These are phyloP conservation scores for Barnettozyma sp. DNA, from an alignment of 805 yeast species.

Conservation along the genomic window DNA sequence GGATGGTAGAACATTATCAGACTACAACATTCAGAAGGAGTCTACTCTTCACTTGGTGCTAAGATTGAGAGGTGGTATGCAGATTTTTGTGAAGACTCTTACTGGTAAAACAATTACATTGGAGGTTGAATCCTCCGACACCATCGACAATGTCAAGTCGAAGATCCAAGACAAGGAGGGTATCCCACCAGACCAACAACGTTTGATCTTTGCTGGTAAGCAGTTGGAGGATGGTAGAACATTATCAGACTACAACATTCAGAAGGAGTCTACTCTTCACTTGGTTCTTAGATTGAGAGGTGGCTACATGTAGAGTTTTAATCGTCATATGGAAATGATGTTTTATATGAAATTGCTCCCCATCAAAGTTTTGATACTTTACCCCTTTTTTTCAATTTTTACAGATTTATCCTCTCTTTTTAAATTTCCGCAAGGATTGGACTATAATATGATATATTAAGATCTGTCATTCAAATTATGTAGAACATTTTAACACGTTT, in stretches of 20 bases:
- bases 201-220: constrained; percentile 94
- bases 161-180: constrained; percentile 98
- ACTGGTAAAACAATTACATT: constrained; percentile 97
- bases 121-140: constrained; percentile 96
- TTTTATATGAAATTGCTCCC: constrained; percentile 1
- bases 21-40: too few species aligned
- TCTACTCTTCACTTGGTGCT: too few species aligned
- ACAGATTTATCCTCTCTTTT: not conserved
- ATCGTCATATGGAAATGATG: not conserved
- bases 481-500: constrained; percentile 7
- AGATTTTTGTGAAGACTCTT: constrained; percentile 93
- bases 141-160: constrained; percentile 89
- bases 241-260: constrained; percentile 88
- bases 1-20: too few species aligned
- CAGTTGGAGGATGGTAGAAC: constrained; percentile 95
- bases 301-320: constrained; percentile 27
- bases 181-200: constrained; percentile 98
- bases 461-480: not conserved
- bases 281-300: constrained; percentile 84
- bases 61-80: constrained; percentile 86
- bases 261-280: constrained; percentile 84
- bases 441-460: not conserved
- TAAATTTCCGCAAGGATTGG: too few species aligned
- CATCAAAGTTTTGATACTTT: not conserved
- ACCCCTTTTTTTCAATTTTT: constrained; percentile 24